These are phyloP conservation scores for Trifolium subterraneum DNA, from an alignment of 306 rosid species.

Conservation along the genomic window DNA sequence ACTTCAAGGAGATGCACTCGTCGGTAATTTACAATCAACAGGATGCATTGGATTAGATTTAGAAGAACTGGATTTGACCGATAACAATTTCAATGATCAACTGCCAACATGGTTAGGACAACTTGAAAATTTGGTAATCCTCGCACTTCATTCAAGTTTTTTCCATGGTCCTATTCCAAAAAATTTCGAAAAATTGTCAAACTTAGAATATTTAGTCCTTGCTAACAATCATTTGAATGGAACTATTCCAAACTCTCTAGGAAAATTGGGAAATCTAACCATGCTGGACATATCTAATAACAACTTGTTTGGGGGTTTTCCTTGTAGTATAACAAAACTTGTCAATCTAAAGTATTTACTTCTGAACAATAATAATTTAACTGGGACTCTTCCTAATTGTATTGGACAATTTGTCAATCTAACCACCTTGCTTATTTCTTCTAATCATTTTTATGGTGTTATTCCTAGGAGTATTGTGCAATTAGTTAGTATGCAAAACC, in stretches of 20 bases:
- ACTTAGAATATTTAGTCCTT: background rate
- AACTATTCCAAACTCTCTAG: background rate
- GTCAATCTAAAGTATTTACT: background rate
- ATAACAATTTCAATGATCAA: background rate
- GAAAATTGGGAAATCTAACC: background rate
- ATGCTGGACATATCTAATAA: background rate
- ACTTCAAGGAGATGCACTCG: background rate
- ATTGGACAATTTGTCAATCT: slow-evolving; percentile 30
- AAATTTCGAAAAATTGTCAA: slow-evolving; percentile 17
- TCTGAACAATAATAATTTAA: slow-evolving; percentile 19
- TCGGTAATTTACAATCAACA: background rate
- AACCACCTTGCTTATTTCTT: slow-evolving; percentile 1
- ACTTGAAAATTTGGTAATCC: background rate
- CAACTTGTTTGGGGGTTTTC: slow-evolving; percentile 20
- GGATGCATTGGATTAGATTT: background rate
- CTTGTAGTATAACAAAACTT: slow-evolving; percentile 29
- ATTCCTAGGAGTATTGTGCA: slow-evolving; percentile 36
- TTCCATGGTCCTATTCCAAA: slow-evolving; percentile 1
- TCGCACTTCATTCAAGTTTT: background rate
- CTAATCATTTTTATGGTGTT: slow-evolving; percentile 38
- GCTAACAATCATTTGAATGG: slow-evolving; percentile 13
- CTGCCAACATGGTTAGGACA: background rate
- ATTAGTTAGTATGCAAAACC: slow-evolving; percentile 12
- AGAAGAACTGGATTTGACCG: background rate
- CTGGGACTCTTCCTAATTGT: slow-evolving; percentile 26